Percentiles rank a stretch among this genome's conserved stretches.
Evolutionary conservation across 495 filamentous ascomycete genomes (phyloP).

Genomic region (Friedmanniomyces simplex): DNA sequence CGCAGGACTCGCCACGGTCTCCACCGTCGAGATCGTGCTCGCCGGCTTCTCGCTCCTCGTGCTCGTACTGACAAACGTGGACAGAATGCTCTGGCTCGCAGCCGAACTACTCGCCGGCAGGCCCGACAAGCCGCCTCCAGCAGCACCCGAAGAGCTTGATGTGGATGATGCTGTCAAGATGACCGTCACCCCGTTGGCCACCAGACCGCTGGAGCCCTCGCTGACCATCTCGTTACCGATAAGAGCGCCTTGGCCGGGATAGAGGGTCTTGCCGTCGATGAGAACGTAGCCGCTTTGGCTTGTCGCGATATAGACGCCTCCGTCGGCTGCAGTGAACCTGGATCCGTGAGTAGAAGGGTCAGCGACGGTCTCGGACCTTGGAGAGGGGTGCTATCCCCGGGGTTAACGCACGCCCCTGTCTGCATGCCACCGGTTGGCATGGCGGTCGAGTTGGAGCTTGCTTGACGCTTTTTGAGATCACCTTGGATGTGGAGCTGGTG

Average conservation of each 20-base stretch:
- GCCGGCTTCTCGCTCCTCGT: neutral
- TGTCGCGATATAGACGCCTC: slow-evolving; percentile 2
- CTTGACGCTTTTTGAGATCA: neutral
- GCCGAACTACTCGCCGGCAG: neutral
- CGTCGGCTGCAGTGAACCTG: slow-evolving; percentile 10
- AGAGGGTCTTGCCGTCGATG: slow-evolving; percentile 10
- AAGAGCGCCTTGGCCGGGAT: neutral
- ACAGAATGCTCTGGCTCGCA: neutral
- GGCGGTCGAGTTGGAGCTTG: neutral
- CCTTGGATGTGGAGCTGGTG: neutral
- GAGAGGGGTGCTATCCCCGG: no score
- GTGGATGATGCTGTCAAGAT: neutral
- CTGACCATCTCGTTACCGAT: slow-evolving; percentile 8
- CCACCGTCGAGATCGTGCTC: neutral
- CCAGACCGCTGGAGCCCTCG: neutral
- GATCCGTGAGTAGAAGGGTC: no score
- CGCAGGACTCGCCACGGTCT: neutral
- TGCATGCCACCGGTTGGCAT: neutral
- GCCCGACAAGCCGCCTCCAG: neutral
- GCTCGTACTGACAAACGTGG: neutral
- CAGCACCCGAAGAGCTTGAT: neutral
- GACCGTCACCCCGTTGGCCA: slow-evolving; percentile 9
- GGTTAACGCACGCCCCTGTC: neutral
- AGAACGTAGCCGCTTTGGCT: slow-evolving; percentile 8
- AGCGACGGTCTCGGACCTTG: no score